Evolutionary conservation across 345 rosid genomes (phyloP), one percentile per base, ranked within the genome.

Genomic region (Brassica incana): DNA sequence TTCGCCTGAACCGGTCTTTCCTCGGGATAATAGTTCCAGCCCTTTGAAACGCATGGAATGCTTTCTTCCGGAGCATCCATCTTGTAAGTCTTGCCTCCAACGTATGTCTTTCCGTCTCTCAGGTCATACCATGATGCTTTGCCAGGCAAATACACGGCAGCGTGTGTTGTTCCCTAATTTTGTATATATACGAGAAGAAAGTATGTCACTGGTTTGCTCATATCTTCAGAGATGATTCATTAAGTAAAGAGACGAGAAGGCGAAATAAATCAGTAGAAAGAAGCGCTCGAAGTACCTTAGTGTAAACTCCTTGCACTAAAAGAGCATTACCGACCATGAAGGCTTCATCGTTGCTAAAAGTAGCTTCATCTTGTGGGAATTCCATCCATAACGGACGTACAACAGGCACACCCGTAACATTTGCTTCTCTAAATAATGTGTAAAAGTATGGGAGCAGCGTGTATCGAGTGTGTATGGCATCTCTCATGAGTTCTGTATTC

Each of bases 311-410:
- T 88, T 92, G 99, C 69, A 96, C 97, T 82, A 96, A 76, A 61
- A 96, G 86, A 85, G 92, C 88, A 81, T 82, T 83, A 72, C 99
- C 99, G 69, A 96, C 92, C 99, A 96, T 93, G 87, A 96, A 96
- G 43, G 98, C 93, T 81, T 96, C 99, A 64, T 93, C 99, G 43
- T 90, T 96, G 74, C 69, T 84, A 80, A 90, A 93, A 76, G 97
- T 88, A 67, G 85, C 85, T 85, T 92, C 94, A 68, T 96, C 99
- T 52, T 84, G 86, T 40, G 99, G 97, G 84, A 96, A 93, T 86
- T 96, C 99, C 99, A 96, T 96, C 99, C 99, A 96, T 77, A 96
- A 69, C 35, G 99, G 97, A 14, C 98, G 98, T 62, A 84, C 58
- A 62, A 96, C 89, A 23, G 99, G 98, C 81, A 89, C 78, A 77